Percentiles rank a stretch among this genome's conserved stretches.
These are phyloP conservation scores for Penicillium sp. DNA, from an alignment of 2,329 filamentous ascomycete species.

Conservation along the genomic window DNA sequence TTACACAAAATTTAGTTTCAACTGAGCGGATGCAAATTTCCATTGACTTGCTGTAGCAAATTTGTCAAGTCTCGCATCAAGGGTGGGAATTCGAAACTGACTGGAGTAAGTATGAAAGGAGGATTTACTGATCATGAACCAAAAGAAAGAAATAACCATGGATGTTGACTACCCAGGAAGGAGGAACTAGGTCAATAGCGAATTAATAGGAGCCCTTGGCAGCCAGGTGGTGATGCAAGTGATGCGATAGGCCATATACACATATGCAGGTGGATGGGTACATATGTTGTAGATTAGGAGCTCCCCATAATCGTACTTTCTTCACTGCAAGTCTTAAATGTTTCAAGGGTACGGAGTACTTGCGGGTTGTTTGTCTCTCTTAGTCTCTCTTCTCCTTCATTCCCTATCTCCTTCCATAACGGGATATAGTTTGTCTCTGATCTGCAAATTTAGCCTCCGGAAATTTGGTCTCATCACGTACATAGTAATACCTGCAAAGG, in stretches of 20 bases:
- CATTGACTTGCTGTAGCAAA: not conserved
- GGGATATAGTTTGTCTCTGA: not conserved
- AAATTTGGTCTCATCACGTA: not conserved
- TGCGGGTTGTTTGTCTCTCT: not conserved
- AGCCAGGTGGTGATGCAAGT: not conserved
- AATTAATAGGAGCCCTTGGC: not conserved
- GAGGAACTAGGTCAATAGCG: not conserved
- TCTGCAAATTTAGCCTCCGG: not conserved
- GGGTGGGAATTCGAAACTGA: not conserved
- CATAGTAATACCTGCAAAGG: not conserved
- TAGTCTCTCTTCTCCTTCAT: not conserved
- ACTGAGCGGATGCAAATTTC: not conserved
- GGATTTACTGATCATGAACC: not conserved
- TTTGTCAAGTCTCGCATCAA: not conserved
- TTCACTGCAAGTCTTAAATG: not conserved
- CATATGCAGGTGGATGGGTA: not conserved
- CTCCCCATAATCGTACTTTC: not conserved
- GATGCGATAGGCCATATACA: not conserved
- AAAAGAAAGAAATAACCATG: not conserved
- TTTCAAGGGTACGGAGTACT: not conserved
- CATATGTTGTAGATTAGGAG: too few species aligned
- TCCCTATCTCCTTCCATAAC: not conserved
- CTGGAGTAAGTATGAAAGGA: conserved; percentile 8
- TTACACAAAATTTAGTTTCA: not conserved
- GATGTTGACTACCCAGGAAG: not conserved